Conservation (phyloP, 305 asterid species). For the Fraxinus floribunda region DNA sequence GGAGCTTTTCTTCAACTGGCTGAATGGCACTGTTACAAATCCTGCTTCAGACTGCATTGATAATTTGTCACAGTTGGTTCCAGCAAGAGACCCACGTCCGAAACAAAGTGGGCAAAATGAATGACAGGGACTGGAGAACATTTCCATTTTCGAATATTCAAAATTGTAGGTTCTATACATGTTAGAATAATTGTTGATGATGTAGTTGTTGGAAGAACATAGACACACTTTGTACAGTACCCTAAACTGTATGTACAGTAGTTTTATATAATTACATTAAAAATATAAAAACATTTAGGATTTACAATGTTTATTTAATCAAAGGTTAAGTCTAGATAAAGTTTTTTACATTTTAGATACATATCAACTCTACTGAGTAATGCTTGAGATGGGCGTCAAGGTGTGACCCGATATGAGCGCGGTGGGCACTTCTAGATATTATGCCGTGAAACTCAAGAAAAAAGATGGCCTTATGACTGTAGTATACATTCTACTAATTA, state of each 20-base stretch:
- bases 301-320: not conserved
- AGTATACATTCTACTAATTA: too few relatives aligned
- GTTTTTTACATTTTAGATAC: not conserved
- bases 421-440: too few relatives aligned
- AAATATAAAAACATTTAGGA: slow-evolving; percentile 9
- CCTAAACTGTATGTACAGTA: slow-evolving; percentile 21
- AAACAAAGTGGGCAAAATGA: not conserved
- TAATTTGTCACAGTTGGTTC: not conserved
- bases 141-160: not conserved
- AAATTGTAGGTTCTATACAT: not conserved
- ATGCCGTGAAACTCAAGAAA: too few relatives aligned
- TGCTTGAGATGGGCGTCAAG: too few relatives aligned
- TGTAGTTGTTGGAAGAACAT: slow-evolving; percentile 4
- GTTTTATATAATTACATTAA: not conserved
- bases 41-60: not conserved
- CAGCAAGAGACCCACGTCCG: not conserved
- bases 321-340: not conserved
- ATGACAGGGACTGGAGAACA: not conserved
- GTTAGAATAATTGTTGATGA: not conserved
- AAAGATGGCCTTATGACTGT: too few relatives aligned
- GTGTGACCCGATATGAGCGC: too few relatives aligned
- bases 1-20: not conserved
- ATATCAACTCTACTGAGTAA: too few relatives aligned
- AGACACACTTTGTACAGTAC: not conserved
- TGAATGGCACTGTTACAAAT: not conserved